Percentiles rank a stretch among this genome's conserved stretches.
Conservation (phyloP, 495 filamentous ascomycete genomes). For the Podospora sp. region DNA sequence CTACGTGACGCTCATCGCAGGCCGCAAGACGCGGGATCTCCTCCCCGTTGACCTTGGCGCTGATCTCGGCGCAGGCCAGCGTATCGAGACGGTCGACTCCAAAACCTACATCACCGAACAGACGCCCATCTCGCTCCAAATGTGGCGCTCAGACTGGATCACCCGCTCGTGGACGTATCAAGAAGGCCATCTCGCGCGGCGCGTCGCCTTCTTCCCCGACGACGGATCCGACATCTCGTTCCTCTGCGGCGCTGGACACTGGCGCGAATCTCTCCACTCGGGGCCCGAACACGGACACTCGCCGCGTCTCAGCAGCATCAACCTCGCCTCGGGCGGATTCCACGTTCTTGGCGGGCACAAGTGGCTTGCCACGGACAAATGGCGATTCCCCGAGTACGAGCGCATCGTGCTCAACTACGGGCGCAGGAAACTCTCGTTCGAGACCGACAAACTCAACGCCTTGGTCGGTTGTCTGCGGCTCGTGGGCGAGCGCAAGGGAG, state of each 20-base stretch:
- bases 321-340: background rate
- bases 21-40: background rate
- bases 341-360: background rate
- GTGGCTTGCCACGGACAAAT: background rate
- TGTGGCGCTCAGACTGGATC: background rate
- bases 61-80: background rate
- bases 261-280: background rate
- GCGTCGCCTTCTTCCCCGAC: background rate
- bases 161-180: slow-evolving; percentile 3
- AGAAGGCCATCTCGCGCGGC: slow-evolving; percentile 1
- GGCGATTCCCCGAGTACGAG: background rate
- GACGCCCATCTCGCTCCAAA: background rate
- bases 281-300: background rate
- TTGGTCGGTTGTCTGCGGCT: background rate
- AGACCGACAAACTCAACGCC: slow-evolving; percentile 1
- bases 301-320: background rate
- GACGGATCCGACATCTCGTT: background rate
- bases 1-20: background rate
- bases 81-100: background rate
- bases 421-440: background rate
- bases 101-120: background rate
- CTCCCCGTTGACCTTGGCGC: background rate
- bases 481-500: background rate
- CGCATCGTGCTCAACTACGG: background rate
- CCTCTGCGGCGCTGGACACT: background rate